Conservation (phyloP, 164 flowering plant genomes). For the Nelumbo lutea region DNA sequence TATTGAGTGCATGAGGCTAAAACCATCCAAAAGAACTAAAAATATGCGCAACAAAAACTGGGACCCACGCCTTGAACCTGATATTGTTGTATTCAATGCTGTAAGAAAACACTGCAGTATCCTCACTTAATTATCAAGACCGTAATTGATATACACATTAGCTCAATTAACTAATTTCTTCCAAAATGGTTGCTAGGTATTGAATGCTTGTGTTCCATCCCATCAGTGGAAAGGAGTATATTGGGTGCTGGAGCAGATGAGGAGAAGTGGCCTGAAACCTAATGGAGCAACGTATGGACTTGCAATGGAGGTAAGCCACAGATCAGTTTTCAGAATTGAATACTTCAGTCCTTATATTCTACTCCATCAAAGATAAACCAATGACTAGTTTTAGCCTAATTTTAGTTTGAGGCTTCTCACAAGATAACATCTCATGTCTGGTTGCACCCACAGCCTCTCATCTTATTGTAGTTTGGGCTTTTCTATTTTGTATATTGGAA, state of each 20-base stretch:
- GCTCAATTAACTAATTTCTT: constrained; percentile 3
- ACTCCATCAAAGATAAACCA: background rate
- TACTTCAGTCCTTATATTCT: background rate
- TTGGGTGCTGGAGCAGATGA: constrained; percentile 87
- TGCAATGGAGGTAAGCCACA: constrained; percentile 85
- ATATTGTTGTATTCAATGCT: constrained; percentile 84
- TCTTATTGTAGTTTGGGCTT: background rate
- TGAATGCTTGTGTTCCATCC: constrained; percentile 83
- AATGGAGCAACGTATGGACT: constrained; percentile 92
- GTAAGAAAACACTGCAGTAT: constrained; percentile 42
- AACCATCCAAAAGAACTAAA: constrained; percentile 45
- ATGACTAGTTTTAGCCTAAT: background rate
- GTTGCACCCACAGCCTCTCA: background rate
- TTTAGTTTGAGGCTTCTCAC: too few relatives aligned
- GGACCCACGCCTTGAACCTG: constrained; percentile 89
- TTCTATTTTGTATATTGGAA: background rate
- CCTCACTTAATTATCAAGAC: background rate
- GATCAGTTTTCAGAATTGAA: background rate
- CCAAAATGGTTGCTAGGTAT: constrained; percentile 38
- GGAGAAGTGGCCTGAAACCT: constrained; percentile 64
- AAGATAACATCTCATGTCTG: too few relatives aligned
- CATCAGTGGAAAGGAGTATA: constrained; percentile 86
- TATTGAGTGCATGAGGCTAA: constrained; percentile 72
- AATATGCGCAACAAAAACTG: constrained; percentile 55
- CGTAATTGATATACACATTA: constrained; percentile 1